These are phyloP conservation scores for Setaria italica DNA, from an alignment of 202 grass and related monocot species.

Conservation along the genomic window DNA sequence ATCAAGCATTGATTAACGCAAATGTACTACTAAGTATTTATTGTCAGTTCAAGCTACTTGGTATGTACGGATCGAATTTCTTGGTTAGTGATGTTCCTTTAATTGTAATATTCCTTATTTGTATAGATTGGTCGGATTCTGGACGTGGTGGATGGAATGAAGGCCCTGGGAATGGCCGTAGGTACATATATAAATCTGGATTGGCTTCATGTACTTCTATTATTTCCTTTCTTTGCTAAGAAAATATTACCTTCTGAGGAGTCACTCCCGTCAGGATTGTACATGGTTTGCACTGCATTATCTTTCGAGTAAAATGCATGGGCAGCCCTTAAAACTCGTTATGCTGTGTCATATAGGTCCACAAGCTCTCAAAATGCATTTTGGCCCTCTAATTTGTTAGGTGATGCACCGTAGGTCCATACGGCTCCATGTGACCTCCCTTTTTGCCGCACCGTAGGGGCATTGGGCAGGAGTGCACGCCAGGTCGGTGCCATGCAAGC, in stretches of 20 bases:
- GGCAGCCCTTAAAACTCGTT: neutral
- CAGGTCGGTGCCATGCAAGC: no score
- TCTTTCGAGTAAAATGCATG: neutral
- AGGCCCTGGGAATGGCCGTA: conserved; percentile 55
- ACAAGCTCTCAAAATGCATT: no score
- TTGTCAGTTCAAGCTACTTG: neutral
- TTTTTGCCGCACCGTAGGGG: no score
- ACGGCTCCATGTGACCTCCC: no score
- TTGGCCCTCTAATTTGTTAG: no score
- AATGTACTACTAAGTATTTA: neutral
- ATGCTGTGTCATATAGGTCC: no score
- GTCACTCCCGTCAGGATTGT: conserved; percentile 24
- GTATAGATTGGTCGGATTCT: conserved; percentile 73
- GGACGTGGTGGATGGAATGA: conserved; percentile 80
- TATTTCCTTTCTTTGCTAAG: neutral
- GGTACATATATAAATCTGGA: conserved; percentile 52
- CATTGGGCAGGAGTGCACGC: no score
- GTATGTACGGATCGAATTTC: neutral
- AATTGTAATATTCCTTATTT: conserved; percentile 26
- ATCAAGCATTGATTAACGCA: neutral
- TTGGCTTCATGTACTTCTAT: conserved; percentile 12
- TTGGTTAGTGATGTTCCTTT: conserved; percentile 21
- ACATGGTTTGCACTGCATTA: neutral
- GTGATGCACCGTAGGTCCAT: no score
- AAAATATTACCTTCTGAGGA: conserved; percentile 32